phyloP scores from a whole-genome alignment of 306 rosid species.

The Lablab purpureus region DNA sequence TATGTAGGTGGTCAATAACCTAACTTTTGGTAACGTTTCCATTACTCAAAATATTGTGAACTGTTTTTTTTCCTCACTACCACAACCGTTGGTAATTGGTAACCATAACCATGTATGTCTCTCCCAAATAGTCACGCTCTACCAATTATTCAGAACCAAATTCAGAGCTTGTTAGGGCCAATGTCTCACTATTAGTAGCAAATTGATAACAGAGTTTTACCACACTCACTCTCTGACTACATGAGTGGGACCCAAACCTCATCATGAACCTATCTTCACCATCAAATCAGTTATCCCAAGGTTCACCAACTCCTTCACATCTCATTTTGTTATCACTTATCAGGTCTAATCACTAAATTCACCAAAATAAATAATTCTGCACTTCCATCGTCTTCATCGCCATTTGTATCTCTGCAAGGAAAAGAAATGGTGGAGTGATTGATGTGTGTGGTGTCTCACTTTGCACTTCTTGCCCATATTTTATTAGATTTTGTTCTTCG shows the following conservation, averaged over 20 bases:
- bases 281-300: slow-evolving; percentile 59
- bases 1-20: neutral
- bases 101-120: slow-evolving; percentile 1
- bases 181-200: slow-evolving; percentile 49
- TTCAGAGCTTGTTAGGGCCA: neutral
- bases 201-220: slow-evolving; percentile 38
- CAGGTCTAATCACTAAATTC: slow-evolving; percentile 36
- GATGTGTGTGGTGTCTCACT: slow-evolving; percentile 26
- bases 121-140: slow-evolving; percentile 10
- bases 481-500: neutral
- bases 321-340: slow-evolving; percentile 43
- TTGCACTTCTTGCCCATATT: slow-evolving; percentile 1
- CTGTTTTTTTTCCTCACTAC: neutral
- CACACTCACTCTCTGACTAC: slow-evolving; percentile 4
- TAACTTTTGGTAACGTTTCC: slow-evolving; percentile 29
- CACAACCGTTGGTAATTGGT: neutral
- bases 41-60: slow-evolving; percentile 32
- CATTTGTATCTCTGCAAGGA: slow-evolving; percentile 50
- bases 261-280: slow-evolving; percentile 28
- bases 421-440: slow-evolving; percentile 40
- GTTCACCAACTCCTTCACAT: slow-evolving; percentile 52
- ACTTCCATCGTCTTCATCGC: slow-evolving; percentile 6
- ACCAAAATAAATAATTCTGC: neutral
- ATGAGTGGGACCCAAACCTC: slow-evolving; percentile 35
- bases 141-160: slow-evolving; percentile 27